Conservation (phyloP, 371 early-diverging fungal genomes). For the Circinella umbellata region DNA sequence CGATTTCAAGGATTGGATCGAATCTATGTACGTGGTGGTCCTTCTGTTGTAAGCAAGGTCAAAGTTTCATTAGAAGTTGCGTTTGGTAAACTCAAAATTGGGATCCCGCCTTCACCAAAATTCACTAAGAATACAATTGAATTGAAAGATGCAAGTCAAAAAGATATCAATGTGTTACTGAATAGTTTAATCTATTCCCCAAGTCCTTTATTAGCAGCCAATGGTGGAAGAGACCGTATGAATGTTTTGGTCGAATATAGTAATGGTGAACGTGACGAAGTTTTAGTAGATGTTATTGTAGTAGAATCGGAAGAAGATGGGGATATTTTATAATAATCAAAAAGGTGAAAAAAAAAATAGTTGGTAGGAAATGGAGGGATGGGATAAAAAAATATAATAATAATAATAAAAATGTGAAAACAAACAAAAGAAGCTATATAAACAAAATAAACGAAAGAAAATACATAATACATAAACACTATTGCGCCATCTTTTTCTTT, state of each 20-base stretch:
- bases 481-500: slow-evolving; percentile 3
- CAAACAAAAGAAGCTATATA: background rate
- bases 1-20: slow-evolving; percentile 61
- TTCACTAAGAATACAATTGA: slow-evolving; percentile 20
- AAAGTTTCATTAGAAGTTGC: slow-evolving; percentile 32
- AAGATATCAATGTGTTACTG: slow-evolving; percentile 42
- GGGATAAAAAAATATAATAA: background rate
- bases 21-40: slow-evolving; percentile 59
- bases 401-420: slow-evolving; percentile 1
- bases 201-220: slow-evolving; percentile 34
- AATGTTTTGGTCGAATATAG: slow-evolving; percentile 28
- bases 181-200: slow-evolving; percentile 43
- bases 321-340: background rate
- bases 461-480: slow-evolving; percentile 9
- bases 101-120: slow-evolving; percentile 17
- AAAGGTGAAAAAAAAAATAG: background rate
- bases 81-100: slow-evolving; percentile 29
- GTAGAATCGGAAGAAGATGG: slow-evolving; percentile 42
- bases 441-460: slow-evolving; percentile 4
- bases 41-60: slow-evolving; percentile 25
- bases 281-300: slow-evolving; percentile 35
- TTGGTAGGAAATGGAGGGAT: background rate
- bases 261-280: slow-evolving; percentile 18
- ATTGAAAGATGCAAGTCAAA: slow-evolving; percentile 28
- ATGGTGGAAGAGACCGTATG: slow-evolving; percentile 48